Base-by-base conservation (phyloP, 2,329 filamentous ascomycete species). In the Mycosphaerella arachidis region DNA sequence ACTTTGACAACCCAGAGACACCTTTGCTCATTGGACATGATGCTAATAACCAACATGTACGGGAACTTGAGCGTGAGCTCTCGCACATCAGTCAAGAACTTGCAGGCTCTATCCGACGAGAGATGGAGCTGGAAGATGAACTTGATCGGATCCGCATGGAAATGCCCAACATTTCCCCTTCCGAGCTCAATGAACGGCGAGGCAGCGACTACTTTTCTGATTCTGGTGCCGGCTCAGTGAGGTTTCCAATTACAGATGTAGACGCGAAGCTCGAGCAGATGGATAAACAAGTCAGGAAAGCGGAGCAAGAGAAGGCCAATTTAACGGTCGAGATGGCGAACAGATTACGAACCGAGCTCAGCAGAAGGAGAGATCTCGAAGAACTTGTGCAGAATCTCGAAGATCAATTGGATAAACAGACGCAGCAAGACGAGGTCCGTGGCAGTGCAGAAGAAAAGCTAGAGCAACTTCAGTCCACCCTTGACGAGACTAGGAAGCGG, bases 141-240 rank as follows among this genome's bases (percentile, higher is more conserved):
- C 87, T 97, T 0, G 94, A 99, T 66, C 83, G 89, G 59, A 78
- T 96, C 67, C 92, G 97, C 73, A 79, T 86, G n/a, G 92, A 97
- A 70, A 81, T 74, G 82, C 86, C 75, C 71, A 81, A 70, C 76
- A 81, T 74, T 72, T 61, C 68, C 18, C 79, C 67, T 69, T 62
- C 65, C 29, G 67, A 70, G n/a, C 75, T 80, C n/a, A 72, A 82
- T 30, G 86, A 84, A 64, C 88, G 89, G 73, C 85, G 93, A 62
- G 95, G 91, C 9, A 97, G 94, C 76, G 94, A 99, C 76, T 97
- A 99, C 77, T 99, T 94, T 74, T 99, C 94, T 2, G 94, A 99
- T 74, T 96, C 92, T 6, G 94, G 94, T 33, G 88, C 91, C 59
- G 93, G 91, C 74, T 93, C 91, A 1, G 83, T 90, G 56, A 89